Evolutionary conservation across 2,329 filamentous ascomycete species (phyloP), one percentile per base, ranked within the genome.

Genomic region (Didymella sp.): DNA sequence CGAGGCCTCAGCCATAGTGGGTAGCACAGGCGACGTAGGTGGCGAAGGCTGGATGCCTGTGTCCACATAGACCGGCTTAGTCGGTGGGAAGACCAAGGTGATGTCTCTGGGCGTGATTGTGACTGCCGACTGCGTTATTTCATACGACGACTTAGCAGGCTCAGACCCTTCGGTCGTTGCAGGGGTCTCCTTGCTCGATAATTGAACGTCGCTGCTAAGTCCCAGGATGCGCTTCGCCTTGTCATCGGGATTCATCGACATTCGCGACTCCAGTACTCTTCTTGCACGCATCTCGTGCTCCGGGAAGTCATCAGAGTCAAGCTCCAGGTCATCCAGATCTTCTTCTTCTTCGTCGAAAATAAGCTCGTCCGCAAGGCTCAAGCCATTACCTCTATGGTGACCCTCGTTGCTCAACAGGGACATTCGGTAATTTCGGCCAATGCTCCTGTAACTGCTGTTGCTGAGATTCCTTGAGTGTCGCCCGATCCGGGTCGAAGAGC

Each of bases 361-460:
- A 51, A 99, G 83, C 77, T 99, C 95, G 67, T 98, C 93, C 0
- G 95, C 95, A 37, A 99, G 82, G 60, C 89, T 96, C 57, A 92
- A 77, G 1, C 89, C 90, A 66, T 86, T 87, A 4, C 79, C 70
- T 70, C 88, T 89, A 19, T 79, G 77, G 9, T 79, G 75, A 4
- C 82, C 84, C 56, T 82, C 79, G 9, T 78, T 77, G 60, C 82
- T 81, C 60, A 90, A 80, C 22, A 89, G 78, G 2, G 92, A 96
- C 71, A 89, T 91, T 27, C 91, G 87, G 60, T 91, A 84, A 73
- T 88, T 79, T 42, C 79, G 78, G 35, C 78, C 79, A 38, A 83
- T 80, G 35, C 77, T 84, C 46, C 80, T 78, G 22, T 76, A 79
- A 63, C 80, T 83, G 64, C 81, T 74, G 56, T 80, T 83, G 48